Evolutionary conservation across 2,329 filamentous ascomycete genomes (phyloP).

Genomic region (Zymoseptoria passerinii): DNA sequence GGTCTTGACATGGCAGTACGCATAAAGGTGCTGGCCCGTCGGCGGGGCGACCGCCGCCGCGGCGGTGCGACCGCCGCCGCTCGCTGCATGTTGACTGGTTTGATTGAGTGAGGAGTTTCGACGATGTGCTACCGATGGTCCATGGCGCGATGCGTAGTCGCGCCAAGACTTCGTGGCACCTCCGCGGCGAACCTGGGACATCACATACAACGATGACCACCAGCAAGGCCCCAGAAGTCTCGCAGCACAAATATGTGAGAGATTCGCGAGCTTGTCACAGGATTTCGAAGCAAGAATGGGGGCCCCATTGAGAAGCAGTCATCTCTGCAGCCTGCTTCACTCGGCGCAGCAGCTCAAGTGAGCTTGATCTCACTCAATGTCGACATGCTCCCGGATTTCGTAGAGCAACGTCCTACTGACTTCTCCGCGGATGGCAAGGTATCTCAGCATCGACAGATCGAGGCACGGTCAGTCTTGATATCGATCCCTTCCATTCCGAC

Average conservation of each 20-base stretch:
- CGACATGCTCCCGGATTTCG: neutral
- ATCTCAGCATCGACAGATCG: neutral
- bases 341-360: too few relatives aligned
- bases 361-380: neutral
- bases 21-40: slow-evolving; percentile 52
- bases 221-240: too few relatives aligned
- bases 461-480: neutral
- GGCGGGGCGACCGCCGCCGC: too few relatives aligned
- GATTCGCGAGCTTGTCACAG: too few relatives aligned
- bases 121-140: neutral
- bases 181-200: neutral
- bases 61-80: too few relatives aligned
- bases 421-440: neutral
- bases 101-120: neutral
- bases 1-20: slow-evolving; percentile 53
- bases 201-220: too few relatives aligned
- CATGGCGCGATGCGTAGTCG: neutral
- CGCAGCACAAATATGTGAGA: neutral
- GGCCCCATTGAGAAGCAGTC: too few relatives aligned
- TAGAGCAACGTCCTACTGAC: neutral
- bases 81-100: neutral
- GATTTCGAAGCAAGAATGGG: too few relatives aligned
- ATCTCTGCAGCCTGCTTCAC: too few relatives aligned
- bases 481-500: neutral
- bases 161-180: neutral